Evolutionary conservation across 2,329 filamentous ascomycete species (phyloP).

Genomic region (Scytalidium sp.): DNA sequence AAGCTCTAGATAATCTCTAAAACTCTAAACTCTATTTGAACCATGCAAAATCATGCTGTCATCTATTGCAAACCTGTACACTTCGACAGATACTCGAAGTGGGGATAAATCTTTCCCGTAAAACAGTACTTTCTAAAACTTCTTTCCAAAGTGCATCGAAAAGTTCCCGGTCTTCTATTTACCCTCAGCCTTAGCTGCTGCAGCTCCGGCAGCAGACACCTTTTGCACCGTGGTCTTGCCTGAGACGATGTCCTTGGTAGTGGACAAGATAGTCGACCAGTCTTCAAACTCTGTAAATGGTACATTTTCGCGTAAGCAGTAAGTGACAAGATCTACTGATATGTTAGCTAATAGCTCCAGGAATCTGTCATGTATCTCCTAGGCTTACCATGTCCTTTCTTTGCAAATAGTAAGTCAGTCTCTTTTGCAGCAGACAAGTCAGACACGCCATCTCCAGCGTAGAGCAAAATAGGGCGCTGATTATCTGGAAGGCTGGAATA

Average conservation of each 20-base stretch:
- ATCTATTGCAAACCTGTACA: too few relatives aligned
- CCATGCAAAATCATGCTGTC: too few relatives aligned
- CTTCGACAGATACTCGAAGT: too few relatives aligned
- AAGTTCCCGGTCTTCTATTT: too few relatives aligned
- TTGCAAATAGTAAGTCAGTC: slow-evolving; percentile 91
- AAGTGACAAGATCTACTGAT: slow-evolving; percentile 72
- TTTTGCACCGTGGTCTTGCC: slow-evolving; percentile 69
- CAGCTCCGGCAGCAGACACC: slow-evolving; percentile 46
- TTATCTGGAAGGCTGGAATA: slow-evolving; percentile 70
- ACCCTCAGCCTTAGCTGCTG: slow-evolving; percentile 15
- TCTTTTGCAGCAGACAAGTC: slow-evolving; percentile 90
- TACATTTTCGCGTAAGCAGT: slow-evolving; percentile 79
- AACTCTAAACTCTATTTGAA: too few relatives aligned
- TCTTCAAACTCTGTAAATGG: slow-evolving; percentile 86
- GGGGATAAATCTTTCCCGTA: too few relatives aligned
- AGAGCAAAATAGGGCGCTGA: slow-evolving; percentile 80
- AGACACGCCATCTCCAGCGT: slow-evolving; percentile 91
- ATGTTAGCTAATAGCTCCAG: slow-evolving; percentile 5
- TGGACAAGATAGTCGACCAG: slow-evolving; percentile 75
- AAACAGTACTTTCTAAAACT: too few relatives aligned
- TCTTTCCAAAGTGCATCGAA: too few relatives aligned
- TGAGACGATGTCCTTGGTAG: slow-evolving; percentile 72
- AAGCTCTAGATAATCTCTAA: too few relatives aligned
- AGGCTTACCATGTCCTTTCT: slow-evolving; percentile 74
- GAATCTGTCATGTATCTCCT: not conserved